phyloP scores from a whole-genome alignment of 306 rosid species.

The Castanea crenata region DNA sequence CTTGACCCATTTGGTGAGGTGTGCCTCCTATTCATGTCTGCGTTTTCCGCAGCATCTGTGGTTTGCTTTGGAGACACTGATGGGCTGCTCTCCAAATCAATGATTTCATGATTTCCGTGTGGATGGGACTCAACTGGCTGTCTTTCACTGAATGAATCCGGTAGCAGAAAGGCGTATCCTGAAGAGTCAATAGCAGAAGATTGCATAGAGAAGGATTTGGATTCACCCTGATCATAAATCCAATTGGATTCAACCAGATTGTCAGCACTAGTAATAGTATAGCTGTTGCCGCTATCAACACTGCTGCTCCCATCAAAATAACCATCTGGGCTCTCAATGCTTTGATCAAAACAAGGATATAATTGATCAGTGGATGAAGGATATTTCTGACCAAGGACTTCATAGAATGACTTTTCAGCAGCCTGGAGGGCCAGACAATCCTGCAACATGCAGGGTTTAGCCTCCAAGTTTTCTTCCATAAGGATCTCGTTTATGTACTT shows the following conservation, averaged over 20 bases:
- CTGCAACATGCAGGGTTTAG: constrained; percentile 75
- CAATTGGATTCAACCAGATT: constrained; percentile 26
- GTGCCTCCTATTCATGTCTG: neutral
- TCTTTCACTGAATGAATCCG: constrained; percentile 23
- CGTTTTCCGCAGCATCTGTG: neutral
- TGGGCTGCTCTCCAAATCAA: constrained; percentile 7
- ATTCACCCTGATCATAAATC: constrained; percentile 18
- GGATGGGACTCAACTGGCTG: constrained; percentile 15
- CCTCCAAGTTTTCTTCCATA: constrained; percentile 68
- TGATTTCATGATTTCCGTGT: constrained; percentile 20
- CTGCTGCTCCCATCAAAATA: constrained; percentile 14
- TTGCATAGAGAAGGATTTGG: constrained; percentile 17
- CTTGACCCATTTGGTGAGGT: constrained; percentile 20
- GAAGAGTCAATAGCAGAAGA: constrained; percentile 27
- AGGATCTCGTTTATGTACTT: constrained; percentile 70
- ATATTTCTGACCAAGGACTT: constrained; percentile 47
- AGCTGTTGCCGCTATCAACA: constrained; percentile 24
- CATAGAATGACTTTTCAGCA: constrained; percentile 80
- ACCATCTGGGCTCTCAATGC: constrained; percentile 20
- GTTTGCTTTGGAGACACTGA: neutral
- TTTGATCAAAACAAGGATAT: constrained; percentile 8
- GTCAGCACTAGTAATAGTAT: constrained; percentile 13
- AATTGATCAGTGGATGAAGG: constrained; percentile 30
- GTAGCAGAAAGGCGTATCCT: constrained; percentile 11
- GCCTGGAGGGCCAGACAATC: constrained; percentile 75